Conservation (phyloP, 2,329 filamentous ascomycete species). For the Helicocarpus griseus region DNA sequence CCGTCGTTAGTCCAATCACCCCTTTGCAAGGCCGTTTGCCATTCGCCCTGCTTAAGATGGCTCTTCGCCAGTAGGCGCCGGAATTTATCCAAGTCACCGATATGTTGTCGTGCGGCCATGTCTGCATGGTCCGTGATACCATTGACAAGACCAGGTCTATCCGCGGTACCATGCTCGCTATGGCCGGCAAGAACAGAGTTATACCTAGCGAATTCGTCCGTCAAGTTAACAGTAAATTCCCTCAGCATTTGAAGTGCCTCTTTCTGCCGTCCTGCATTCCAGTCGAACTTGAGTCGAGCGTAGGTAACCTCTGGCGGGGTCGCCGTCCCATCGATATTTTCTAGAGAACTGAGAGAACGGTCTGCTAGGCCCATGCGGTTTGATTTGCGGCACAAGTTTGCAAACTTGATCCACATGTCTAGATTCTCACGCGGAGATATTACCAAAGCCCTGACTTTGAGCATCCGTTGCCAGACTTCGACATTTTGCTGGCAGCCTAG, state of each 20-base stretch:
- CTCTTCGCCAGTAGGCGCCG: constrained; percentile 79
- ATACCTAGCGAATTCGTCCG: constrained; percentile 46
- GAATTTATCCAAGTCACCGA: constrained; percentile 46
- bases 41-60: constrained; percentile 92
- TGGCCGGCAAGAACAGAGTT: constrained; percentile 32
- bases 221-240: constrained; percentile 51
- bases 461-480: constrained; percentile 97
- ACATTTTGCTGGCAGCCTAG: constrained; percentile 95
- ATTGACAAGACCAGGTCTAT: constrained; percentile 37
- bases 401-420: constrained; percentile 99
- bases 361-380: constrained; percentile 89
- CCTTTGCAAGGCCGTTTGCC: constrained; percentile 77
- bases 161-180: constrained; percentile 31
- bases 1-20: constrained; percentile 82
- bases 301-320: constrained; percentile 73
- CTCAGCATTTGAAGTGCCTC: constrained; percentile 51
- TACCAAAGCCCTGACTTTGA: constrained; percentile 86
- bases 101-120: constrained; percentile 28
- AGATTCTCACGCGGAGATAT: constrained; percentile 88
- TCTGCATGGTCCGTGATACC: constrained; percentile 35
- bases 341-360: constrained; percentile 85
- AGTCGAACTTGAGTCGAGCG: constrained; percentile 94
- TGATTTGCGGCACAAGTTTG: constrained; percentile 94
- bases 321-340: constrained; percentile 50
- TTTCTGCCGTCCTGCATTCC: constrained; percentile 68